phyloP scores from a whole-genome alignment of 140 eudicot genomes.

The Stevia rebaudiana region DNA sequence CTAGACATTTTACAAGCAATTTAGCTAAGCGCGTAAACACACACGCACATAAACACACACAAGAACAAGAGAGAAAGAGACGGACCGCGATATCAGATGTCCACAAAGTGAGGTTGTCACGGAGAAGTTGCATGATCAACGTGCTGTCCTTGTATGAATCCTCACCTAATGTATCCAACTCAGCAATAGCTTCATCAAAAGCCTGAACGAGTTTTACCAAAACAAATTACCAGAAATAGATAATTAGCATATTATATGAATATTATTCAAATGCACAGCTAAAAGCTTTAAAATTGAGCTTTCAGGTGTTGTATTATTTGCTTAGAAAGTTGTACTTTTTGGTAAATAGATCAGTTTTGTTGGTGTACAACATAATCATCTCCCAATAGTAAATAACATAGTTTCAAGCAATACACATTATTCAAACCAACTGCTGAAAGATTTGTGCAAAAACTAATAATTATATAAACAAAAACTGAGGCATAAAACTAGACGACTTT shows the following conservation, averaged over 20 bases:
- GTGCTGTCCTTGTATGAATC: slow-evolving; percentile 94
- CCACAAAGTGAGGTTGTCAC: slow-evolving; percentile 81
- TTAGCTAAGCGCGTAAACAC: neutral
- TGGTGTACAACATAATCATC: neutral
- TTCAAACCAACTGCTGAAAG: neutral
- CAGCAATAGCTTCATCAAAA: slow-evolving; percentile 81
- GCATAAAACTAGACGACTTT: too few species aligned
- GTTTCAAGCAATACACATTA: neutral
- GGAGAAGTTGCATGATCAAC: slow-evolving; percentile 78
- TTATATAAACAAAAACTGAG: too few species aligned
- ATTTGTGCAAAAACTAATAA: neutral
- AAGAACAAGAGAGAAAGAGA: slow-evolving; percentile 10
- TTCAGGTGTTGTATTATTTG: neutral
- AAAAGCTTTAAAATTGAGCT: neutral
- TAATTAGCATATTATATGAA: neutral
- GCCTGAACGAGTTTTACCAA: slow-evolving; percentile 35
- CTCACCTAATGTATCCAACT: slow-evolving; percentile 76
- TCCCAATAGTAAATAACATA: neutral
- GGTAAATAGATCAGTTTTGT: neutral
- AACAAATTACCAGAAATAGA: neutral
- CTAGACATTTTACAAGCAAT: neutral
- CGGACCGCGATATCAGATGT: slow-evolving; percentile 68
- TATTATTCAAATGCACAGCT: neutral
- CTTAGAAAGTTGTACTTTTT: neutral
- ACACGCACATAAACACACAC: neutral